Percentiles rank a stretch among this genome's conserved stretches.
phyloP scores from a whole-genome alignment of 352 stramenopile genomes.

The Pythium folliculosum region DNA sequence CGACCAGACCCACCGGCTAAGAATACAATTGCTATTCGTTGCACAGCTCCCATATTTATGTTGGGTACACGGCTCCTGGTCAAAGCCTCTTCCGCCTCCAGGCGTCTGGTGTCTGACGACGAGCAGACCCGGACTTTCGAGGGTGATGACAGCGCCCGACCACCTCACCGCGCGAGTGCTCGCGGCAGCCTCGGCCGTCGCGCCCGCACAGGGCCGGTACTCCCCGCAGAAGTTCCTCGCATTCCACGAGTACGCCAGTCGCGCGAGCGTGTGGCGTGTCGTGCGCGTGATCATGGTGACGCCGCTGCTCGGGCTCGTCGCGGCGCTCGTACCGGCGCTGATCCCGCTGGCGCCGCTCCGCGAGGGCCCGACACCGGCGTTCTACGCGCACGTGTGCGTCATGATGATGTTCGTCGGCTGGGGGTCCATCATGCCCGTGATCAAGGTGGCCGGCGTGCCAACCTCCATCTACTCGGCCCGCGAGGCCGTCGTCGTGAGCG shows the following conservation, averaged over 20 bases:
- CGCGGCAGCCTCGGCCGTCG: neutral
- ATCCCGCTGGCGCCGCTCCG: neutral
- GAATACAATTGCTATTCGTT: neutral
- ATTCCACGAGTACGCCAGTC: neutral
- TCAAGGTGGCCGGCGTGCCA: neutral
- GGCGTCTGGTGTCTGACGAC: neutral
- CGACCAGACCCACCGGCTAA: no score
- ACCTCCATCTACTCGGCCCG: neutral
- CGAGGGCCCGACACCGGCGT: neutral
- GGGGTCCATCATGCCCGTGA: neutral
- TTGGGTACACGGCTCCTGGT: no score
- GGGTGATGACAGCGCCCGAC: neutral
- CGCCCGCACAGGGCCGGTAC: neutral
- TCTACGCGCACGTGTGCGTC: neutral
- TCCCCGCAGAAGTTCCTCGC: neutral
- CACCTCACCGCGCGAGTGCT: neutral
- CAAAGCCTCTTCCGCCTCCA: neutral
- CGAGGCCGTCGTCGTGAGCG: neutral
- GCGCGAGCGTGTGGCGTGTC: neutral
- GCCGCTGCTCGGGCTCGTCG: neutral
- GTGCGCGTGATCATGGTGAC: neutral
- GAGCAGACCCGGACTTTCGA: no score
- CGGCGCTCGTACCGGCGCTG: neutral
- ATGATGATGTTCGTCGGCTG: neutral
- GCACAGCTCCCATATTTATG: no score